A percentile compares a stretch with the other conserved stretches of the same genome.
Conservation (phyloP, 352 stramenopile species). For the Phytophthora pisi region DNA sequence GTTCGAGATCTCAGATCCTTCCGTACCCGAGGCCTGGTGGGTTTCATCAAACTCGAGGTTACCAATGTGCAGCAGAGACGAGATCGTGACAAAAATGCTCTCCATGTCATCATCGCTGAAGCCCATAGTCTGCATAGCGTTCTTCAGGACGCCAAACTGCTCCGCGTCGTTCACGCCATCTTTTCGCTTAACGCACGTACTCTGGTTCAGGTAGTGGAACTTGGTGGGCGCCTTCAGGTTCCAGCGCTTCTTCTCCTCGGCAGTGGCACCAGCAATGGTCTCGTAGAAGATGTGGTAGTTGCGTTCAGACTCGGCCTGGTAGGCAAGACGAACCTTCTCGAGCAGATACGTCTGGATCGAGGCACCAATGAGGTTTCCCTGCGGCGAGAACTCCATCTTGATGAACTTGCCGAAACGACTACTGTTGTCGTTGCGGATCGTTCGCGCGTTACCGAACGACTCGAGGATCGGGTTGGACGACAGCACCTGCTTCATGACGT, state of each 20-base stretch:
- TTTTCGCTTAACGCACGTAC: conserved; percentile 82
- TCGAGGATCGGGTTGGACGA: conserved; percentile 99
- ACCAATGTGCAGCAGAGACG: conserved; percentile 93
- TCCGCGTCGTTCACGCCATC: conserved; percentile 90
- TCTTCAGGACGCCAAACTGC: conserved; percentile 85
- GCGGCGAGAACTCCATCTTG: conserved; percentile 93
- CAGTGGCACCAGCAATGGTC: conserved; percentile 79
- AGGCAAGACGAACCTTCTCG: conserved; percentile 95
- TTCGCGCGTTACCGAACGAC: conserved; percentile 98
- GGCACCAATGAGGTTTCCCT: conserved; percentile 84
- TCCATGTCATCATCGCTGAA: conserved; percentile 90
- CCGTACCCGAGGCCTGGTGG: conserved; percentile 57
- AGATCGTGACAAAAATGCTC: conserved; percentile 92
- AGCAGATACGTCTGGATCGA: conserved; percentile 96
- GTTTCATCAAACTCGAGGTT: conserved; percentile 93
- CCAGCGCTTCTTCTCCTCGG: conserved; percentile 71
- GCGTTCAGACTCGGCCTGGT: conserved; percentile 92
- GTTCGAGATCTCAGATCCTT: conserved; percentile 68
- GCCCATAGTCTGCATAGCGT: conserved; percentile 86
- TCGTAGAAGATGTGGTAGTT: conserved; percentile 99
- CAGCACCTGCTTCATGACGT: conserved; percentile 93
- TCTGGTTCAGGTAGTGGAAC: conserved; percentile 93
- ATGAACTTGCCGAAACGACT: conserved; percentile 98
- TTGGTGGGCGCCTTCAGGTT: conserved; percentile 54
- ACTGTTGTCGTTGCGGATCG: conserved; percentile 97